Evolutionary conservation across 176 grass and related monocot genomes (phyloP), one percentile per base, ranked within the genome.

Genomic region (Canna indica): DNA sequence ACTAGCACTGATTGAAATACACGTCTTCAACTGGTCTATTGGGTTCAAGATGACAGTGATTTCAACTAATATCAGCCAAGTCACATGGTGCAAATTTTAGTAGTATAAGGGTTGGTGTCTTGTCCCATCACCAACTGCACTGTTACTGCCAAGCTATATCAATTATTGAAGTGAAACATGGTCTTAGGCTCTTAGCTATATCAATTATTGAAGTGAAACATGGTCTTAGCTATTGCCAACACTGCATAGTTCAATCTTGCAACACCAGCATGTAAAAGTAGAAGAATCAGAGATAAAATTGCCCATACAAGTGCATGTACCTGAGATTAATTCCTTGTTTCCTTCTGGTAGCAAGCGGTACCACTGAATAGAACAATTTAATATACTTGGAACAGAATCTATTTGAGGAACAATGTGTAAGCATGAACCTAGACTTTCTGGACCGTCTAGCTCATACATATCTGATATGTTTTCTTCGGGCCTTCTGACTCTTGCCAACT

Each of bases 401-500:
- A 83, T 42, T 87, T 73, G 86, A 83, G 85, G 80, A 56, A 85
- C 73, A 77, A 96, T 89, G 67, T 3, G 35, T 74, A 91, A 85
- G 36, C 81, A 81, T 79, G 93, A 90, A 60, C 93, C 93, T 68
- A 96, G 79, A 70, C 69, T 76, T 80, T 86, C 75, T 42, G 88
- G 82, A 76, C 93, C 93, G 80, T 96, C 76, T 52, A 96, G 80
- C 31, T 96, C 75, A 67, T 85, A 91, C 44, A 87, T 59, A 67
- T 78, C 64, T 30, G 86, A 91, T n/a, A 70, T 79, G 35, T 82
- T 77, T 73, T 90, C 86, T 70, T 96, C 93, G 4, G 83, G 74
- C 53, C 36, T 96, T 87, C 85, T 96, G 52, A 91, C 83, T 79
- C 84, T 89, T 52, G 85, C 79, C 77, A 96, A 83, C 88, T 96